phyloP scores from a whole-genome alignment of 208 protist species.

The Crithidia bombi region DNA sequence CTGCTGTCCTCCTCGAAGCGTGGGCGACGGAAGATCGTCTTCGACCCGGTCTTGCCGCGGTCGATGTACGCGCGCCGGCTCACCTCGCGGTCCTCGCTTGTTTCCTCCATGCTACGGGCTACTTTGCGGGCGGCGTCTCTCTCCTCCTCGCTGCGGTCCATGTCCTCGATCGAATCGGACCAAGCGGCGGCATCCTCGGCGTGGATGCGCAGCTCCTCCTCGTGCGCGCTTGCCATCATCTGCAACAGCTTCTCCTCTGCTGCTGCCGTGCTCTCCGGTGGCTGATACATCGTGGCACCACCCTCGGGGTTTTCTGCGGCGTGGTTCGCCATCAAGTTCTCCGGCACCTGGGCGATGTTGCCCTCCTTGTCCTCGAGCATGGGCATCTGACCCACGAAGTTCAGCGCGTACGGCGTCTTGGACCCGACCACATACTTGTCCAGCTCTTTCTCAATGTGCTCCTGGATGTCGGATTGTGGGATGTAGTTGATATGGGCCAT shows the following conservation, averaged over 20 bases:
- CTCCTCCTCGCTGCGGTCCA: slow-evolving; percentile 74
- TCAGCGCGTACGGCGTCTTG: slow-evolving; percentile 79
- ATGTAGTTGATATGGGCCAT: slow-evolving; percentile 91
- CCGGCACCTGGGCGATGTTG: slow-evolving; percentile 80
- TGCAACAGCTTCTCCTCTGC: slow-evolving; percentile 82
- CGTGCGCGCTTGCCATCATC: slow-evolving; percentile 79
- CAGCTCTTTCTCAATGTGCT: slow-evolving; percentile 89
- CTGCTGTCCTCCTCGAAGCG: slow-evolving; percentile 38
- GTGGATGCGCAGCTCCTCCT: slow-evolving; percentile 70
- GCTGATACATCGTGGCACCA: slow-evolving; percentile 61
- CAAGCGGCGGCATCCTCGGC: slow-evolving; percentile 55
- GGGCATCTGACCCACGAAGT: slow-evolving; percentile 92
- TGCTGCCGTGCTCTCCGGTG: slow-evolving; percentile 56
- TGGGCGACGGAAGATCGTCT: slow-evolving; percentile 75
- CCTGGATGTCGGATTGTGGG: slow-evolving; percentile 64
- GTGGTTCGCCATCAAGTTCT: slow-evolving; percentile 78
- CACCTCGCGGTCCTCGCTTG: slow-evolving; percentile 77
- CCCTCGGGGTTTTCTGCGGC: slow-evolving; percentile 71
- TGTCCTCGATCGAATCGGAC: slow-evolving; percentile 73
- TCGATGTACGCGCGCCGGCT: slow-evolving; percentile 88
- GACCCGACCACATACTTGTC: slow-evolving; percentile 87
- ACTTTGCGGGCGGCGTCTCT: slow-evolving; percentile 59
- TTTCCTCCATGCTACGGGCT: slow-evolving; percentile 89
- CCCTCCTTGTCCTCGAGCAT: slow-evolving; percentile 86
- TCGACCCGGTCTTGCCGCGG: slow-evolving; percentile 83